Conservation (phyloP, 202 grass and related monocot species). For the Schoenoplectus tabernaemontani region DNA sequence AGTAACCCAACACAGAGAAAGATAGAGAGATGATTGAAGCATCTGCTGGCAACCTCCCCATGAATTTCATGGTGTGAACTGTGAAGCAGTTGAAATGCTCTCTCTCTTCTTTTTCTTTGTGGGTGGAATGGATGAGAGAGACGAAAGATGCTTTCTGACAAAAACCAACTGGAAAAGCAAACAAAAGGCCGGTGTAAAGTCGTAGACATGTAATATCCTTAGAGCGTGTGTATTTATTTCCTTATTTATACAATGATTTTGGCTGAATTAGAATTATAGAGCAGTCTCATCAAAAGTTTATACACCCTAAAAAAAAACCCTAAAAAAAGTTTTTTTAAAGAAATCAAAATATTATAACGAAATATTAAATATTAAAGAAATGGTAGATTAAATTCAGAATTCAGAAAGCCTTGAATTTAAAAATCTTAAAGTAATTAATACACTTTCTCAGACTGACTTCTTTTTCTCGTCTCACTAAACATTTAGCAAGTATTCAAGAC, state of each 20-base stretch:
- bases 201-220: neutral
- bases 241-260: neutral
- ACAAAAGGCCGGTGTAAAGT: neutral
- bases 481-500: no score
- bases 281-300: no score
- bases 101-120: neutral
- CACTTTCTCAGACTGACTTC: no score
- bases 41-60: slow-evolving; percentile 5
- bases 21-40: slow-evolving; percentile 3
- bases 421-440: no score
- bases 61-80: slow-evolving; percentile 21
- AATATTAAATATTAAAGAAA: no score
- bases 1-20: neutral
- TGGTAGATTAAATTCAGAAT: no score
- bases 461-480: no score
- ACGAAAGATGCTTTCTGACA: slow-evolving; percentile 24
- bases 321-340: no score
- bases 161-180: slow-evolving; percentile 12
- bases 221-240: neutral
- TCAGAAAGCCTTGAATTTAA: no score
- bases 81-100: slow-evolving; percentile 15
- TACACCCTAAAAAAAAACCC: no score
- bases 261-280: neutral
- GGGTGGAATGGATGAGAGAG: neutral
- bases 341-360: no score